Evolutionary conservation across 208 protist species (phyloP).

Genomic region (Strigomonas galati): DNA sequence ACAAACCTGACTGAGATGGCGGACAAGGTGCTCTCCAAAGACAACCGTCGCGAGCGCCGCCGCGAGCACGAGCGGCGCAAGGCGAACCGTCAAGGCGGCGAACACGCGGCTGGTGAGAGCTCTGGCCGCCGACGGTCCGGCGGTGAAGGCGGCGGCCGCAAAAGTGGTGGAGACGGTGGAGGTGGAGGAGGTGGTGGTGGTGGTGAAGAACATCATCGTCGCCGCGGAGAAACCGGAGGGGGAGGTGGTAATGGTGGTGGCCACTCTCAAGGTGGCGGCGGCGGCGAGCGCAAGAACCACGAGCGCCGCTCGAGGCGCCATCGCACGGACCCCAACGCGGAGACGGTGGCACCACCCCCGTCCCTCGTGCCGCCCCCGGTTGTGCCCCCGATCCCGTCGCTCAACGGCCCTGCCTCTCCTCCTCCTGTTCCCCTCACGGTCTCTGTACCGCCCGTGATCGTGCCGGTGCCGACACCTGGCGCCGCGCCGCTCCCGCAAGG

Average conservation of each 20-base stretch:
- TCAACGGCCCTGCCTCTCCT: neutral
- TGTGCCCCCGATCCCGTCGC: neutral
- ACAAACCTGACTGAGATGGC: neutral
- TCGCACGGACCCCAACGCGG: neutral
- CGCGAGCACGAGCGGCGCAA: slow-evolving; percentile 7
- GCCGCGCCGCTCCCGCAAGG: neutral
- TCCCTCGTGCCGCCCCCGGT: neutral
- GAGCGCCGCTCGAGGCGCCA: neutral
- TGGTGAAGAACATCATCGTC: too few species aligned
- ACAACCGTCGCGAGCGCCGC: neutral
- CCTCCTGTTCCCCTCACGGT: too few species aligned
- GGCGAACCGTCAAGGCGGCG: neutral
- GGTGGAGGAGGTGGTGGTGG: too few species aligned
- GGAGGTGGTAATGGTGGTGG: too few species aligned
- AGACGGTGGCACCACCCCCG: neutral
- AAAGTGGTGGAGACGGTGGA: too few species aligned
- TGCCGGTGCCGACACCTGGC: neutral
- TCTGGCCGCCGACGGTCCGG: neutral
- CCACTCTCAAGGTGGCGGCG: too few species aligned
- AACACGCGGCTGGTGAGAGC: neutral
- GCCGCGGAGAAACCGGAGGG: too few species aligned
- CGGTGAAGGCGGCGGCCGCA: neutral
- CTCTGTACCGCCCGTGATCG: neutral
- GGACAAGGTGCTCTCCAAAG: slow-evolving; percentile 7
- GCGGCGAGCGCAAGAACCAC: too few species aligned